These are phyloP conservation scores for Penicillium sp. DNA, from an alignment of 2,329 filamentous ascomycete genomes.

Conservation along the genomic window DNA sequence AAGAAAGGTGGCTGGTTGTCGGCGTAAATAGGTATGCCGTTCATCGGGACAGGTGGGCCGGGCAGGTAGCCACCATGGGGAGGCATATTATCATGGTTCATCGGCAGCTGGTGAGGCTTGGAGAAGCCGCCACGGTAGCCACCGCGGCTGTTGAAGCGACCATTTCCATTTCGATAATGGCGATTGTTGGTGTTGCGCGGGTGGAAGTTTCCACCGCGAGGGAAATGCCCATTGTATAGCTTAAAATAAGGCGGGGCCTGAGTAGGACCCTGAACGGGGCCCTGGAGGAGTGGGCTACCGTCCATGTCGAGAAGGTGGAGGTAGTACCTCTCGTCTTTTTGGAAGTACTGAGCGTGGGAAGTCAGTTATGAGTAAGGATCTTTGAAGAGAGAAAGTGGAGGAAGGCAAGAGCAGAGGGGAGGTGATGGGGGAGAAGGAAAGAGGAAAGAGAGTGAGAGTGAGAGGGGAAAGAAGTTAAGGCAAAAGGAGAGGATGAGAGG, in stretches of 20 bases:
- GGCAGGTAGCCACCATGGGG: neutral
- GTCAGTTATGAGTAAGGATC: neutral
- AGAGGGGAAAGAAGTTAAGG: neutral
- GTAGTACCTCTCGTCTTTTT: conserved; percentile 21
- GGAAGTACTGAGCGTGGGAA: conserved; percentile 16
- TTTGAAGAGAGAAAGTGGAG: neutral
- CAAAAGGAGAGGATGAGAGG: neutral
- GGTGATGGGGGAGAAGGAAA: neutral
- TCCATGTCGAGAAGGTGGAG: conserved; percentile 22
- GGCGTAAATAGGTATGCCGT: conserved; percentile 3
- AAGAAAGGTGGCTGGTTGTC: conserved; percentile 1
- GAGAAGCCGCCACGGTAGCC: conserved; percentile 8
- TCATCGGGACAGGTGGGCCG: neutral
- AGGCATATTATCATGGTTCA: conserved; percentile 1
- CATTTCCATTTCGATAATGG: conserved; percentile 11
- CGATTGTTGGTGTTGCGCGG: conserved; percentile 5
- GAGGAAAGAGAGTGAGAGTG: neutral
- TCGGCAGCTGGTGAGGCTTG: neutral
- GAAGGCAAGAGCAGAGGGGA: neutral
- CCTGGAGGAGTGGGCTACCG: conserved; percentile 12
- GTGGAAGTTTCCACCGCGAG: conserved; percentile 5
- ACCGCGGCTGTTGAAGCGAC: conserved; percentile 6
- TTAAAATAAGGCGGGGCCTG: conserved; percentile 6
- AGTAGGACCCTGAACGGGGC: conserved; percentile 1
- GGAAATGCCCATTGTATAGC: neutral